Base-by-base conservation (phyloP, 441 rosid genomes). In the Adansonia grandidieri region DNA sequence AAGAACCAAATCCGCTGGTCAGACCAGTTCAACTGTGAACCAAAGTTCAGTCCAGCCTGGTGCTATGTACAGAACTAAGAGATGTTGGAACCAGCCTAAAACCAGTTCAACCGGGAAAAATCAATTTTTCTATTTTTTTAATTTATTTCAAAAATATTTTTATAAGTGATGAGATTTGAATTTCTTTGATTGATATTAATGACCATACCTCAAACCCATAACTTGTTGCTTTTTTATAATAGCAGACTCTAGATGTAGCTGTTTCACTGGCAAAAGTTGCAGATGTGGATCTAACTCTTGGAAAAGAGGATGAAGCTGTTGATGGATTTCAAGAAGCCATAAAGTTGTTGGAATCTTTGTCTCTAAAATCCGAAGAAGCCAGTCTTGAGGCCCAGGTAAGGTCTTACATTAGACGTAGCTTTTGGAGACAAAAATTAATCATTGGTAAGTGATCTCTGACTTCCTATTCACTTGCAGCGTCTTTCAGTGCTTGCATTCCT, bases 231-330 rank as follows among this genome's bases (percentile, higher is more conserved):
- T 66, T 71, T 44, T 9, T 78, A 57, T 74, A 24, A 24, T 72
- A 69, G 51, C 85, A 96, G 98, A 77, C 85, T 78, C 86, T 94
- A 73, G 99, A 96, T 84, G 89, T 96, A 76, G 98, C 96, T 17
- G 90, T 92, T 74, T 96, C 98, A 51, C 92, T 93, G 13, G 97
- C 98, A 74, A 97, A 97, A 88, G 97, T 95, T 76, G 98, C 98
- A 1, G 99, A 96, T 79, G 93, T 88, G 0, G 98, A 96, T 85
- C 86, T 92, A 80, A 90, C 61, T 80, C 82, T 93, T 17, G 93
- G 91, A 66, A 83, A 90, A 11, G 93, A 90, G 84, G 86, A 84
- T 78, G 84, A 84, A 79, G 98, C 98, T 6, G 54, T 61, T 70
- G 87, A 86, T 68, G 91, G 94, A 79, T 96, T 96, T 83, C 83